These are phyloP conservation scores for Salix caprea DNA, from an alignment of 345 rosid species.

Conservation along the genomic window DNA sequence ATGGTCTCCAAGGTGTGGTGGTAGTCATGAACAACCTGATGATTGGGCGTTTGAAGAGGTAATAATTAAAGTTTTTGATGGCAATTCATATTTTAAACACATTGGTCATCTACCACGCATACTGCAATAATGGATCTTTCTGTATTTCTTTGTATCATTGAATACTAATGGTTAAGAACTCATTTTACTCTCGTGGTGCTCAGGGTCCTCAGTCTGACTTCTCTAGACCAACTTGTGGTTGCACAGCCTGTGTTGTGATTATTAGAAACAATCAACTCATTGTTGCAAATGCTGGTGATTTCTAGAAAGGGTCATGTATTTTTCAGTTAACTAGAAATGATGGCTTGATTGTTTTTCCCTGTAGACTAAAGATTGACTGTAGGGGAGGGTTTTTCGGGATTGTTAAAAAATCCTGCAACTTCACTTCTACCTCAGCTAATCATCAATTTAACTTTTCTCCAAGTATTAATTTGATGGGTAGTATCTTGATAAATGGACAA, in stretches of 20 bases:
- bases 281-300: too few relatives aligned
- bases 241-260: constrained; percentile 84
- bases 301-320: constrained; percentile 80
- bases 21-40: constrained; percentile 20
- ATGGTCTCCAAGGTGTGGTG: constrained; percentile 81
- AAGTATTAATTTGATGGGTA: too few relatives aligned
- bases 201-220: constrained; percentile 98
- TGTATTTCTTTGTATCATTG: background rate
- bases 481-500: background rate
- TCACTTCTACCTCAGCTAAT: background rate
- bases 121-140: background rate
- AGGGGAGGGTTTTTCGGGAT: background rate
- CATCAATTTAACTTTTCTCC: too few relatives aligned
- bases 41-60: too few relatives aligned
- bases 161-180: background rate
- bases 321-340: constrained; percentile 6
- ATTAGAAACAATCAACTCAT: background rate
- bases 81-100: too few relatives aligned
- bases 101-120: background rate
- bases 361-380: background rate
- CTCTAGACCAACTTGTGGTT: constrained; percentile 77
- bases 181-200: background rate
- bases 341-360: background rate
- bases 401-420: background rate
- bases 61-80: background rate